phyloP scores from a whole-genome alignment of 805 yeast species.

The Candida adriatica region DNA sequence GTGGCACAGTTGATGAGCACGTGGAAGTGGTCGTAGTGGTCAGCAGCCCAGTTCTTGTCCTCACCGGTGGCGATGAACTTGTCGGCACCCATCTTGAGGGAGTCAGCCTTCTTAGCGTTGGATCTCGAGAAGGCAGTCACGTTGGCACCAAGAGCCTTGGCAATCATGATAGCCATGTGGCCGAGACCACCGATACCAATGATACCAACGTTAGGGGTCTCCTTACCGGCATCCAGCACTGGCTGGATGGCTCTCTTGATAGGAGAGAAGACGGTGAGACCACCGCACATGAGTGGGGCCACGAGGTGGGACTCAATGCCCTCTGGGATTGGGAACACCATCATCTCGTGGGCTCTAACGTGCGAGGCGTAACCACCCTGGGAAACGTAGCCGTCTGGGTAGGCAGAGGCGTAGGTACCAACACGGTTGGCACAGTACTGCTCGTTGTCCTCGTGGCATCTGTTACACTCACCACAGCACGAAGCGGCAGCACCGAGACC shows the following conservation, averaged over 20 bases:
- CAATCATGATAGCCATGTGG: slow-evolving; percentile 48
- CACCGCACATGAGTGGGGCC: slow-evolving; percentile 76
- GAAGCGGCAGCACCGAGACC: slow-evolving; percentile 71
- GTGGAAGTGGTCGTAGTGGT: slow-evolving; percentile 33
- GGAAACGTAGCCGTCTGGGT: slow-evolving; percentile 39
- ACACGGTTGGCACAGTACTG: slow-evolving; percentile 44
- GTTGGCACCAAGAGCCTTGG: slow-evolving; percentile 54
- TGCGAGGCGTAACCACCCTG: slow-evolving; percentile 71
- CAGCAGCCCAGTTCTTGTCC: slow-evolving; percentile 33
- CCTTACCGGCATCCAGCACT: slow-evolving; percentile 13
- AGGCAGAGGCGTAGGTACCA: slow-evolving; percentile 45
- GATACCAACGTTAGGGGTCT: slow-evolving; percentile 40
- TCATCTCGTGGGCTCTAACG: slow-evolving; percentile 55
- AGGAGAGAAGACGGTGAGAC: slow-evolving; percentile 67
- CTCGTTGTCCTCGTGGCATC: slow-evolving; percentile 51
- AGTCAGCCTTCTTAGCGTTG: slow-evolving; percentile 40
- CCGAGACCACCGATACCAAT: slow-evolving; percentile 55
- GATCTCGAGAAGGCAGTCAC: slow-evolving; percentile 52
- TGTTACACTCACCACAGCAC: slow-evolving; percentile 55
- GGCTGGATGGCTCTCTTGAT: slow-evolving; percentile 35
- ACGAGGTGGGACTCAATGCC: slow-evolving; percentile 43
- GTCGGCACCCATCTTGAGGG: slow-evolving; percentile 45
- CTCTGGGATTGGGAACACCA: slow-evolving; percentile 60
- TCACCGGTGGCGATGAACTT: slow-evolving; percentile 48
- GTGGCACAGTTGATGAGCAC: slow-evolving; percentile 43